Evolutionary conservation across 306 rosid species (phyloP), one percentile per base, ranked within the genome.

Genomic region (Begonia peltatifolia): DNA sequence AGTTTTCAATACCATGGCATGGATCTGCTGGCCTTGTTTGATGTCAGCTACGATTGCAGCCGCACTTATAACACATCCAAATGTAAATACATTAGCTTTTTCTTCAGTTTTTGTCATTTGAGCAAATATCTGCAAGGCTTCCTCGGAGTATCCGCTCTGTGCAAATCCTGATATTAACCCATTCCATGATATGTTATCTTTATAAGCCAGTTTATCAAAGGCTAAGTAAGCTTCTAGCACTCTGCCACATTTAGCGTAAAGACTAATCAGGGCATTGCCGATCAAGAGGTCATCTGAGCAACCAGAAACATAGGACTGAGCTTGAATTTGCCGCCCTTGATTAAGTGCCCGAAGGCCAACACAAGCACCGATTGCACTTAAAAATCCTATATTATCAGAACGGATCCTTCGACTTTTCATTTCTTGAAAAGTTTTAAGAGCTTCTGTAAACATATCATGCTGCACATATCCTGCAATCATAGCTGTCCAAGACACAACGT

Each of bases 401-500:
- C 17, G 66, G 48, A 87, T 84, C 59, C 94, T 84, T 58, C 63
- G 72, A 57, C 65, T 59, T 63, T 57, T 70, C 96, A 87, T 84
- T 76, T 79, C 93, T 67, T 71, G 56, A 56, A 84, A 84, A 84
- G 1, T 79, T 23, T 55, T 54, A 49, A 84, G 88, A 62, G 96
- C 94, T 63, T 79, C 74, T 4, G 58, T 16, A 66, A 77, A 79
- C 76, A 73, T 73, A 71, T 72, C 77, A 67, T 87, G 83, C 25
- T 79, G 87, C 57, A 82, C 67, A 65, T 79, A 81, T 50, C 96
- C 96, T 18, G 94, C 79, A 65, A 87, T 73, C 96, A 87, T 81
- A 53, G 96, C 86, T 54, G 96, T 84, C 93, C 96, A 84, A 2
- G 93, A 79, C 55, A 84, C 87, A 52, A 79, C 74, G 48, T 88